These are phyloP conservation scores for Cyclanthera cordifolia DNA, from an alignment of 306 rosid species.

Conservation along the genomic window DNA sequence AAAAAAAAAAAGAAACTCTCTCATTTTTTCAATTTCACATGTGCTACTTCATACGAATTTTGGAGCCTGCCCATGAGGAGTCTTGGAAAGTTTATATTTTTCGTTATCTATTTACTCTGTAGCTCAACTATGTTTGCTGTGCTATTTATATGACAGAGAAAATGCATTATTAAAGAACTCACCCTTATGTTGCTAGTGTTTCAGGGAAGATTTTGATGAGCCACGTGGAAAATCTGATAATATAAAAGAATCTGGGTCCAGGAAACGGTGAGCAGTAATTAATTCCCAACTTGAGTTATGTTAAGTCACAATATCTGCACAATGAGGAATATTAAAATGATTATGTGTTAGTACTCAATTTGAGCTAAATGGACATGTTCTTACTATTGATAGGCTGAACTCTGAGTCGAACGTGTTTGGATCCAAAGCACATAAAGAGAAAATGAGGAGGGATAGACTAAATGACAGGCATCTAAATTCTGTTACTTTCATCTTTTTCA, in stretches of 20 bases:
- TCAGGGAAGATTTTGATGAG: constrained; percentile 49
- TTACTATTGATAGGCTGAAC: constrained; percentile 34
- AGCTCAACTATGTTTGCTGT: not conserved
- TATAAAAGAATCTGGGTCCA: constrained; percentile 39
- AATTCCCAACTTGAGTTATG: not conserved
- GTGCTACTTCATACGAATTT: not conserved
- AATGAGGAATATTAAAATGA: not conserved
- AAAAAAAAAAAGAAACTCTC: too few species aligned
- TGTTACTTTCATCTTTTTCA: constrained; percentile 5
- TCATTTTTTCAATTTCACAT: too few species aligned
- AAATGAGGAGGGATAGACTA: constrained; percentile 71
- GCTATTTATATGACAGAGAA: not conserved
- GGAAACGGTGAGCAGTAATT: constrained; percentile 42
- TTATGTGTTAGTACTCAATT: not conserved
- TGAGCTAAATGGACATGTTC: not conserved
- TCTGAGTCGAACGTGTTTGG: constrained; percentile 44
- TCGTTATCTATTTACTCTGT: not conserved
- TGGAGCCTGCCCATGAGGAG: not conserved
- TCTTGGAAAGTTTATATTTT: not conserved
- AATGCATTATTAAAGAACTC: not conserved
- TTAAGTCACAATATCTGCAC: not conserved
- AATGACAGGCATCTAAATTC: constrained; percentile 62
- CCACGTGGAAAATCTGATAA: constrained; percentile 22
- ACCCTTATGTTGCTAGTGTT: constrained; percentile 13
- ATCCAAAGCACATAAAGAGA: constrained; percentile 85